A percentile compares a stretch with the other conserved stretches of the same genome.
Evolutionary conservation across 164 flowering plant species (phyloP).

Genomic region (Kalanchoe fedtschenkoi): DNA sequence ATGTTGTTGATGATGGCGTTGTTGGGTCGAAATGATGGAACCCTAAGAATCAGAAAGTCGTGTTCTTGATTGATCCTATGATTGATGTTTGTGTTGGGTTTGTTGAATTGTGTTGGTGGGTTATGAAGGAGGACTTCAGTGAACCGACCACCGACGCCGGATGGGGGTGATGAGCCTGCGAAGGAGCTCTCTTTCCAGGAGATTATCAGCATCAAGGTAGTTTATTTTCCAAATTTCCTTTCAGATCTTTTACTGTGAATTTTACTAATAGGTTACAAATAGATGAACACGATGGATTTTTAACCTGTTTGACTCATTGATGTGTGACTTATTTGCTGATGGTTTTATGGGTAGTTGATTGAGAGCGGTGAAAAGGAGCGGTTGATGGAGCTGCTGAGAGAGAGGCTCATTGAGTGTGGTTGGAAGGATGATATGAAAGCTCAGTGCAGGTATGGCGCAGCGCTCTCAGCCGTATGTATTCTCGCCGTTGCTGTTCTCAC

Average conservation of each 20-base stretch:
- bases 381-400: constrained; percentile 80
- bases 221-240: not conserved
- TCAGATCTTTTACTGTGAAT: constrained; percentile 1
- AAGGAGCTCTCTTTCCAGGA: constrained; percentile 60
- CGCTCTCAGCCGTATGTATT: not conserved
- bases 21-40: not conserved
- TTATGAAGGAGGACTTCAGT: constrained; percentile 53
- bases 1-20: not conserved
- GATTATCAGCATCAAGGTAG: constrained; percentile 66
- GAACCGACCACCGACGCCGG: constrained; percentile 85
- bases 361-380: constrained; percentile 93
- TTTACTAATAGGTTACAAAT: not conserved
- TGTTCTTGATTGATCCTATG: not conserved
- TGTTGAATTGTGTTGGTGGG: not conserved
- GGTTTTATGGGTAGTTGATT: constrained; percentile 32
- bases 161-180: constrained; percentile 43
- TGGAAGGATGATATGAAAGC: constrained; percentile 95
- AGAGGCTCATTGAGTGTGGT: constrained; percentile 87
- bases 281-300: not conserved
- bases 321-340: not conserved
- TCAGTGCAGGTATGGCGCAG: constrained; percentile 57
- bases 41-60: not conserved
- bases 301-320: not conserved
- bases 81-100: not conserved
- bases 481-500: not conserved